Evolutionary conservation across 2,329 filamentous ascomycete genomes (phyloP).

Genomic region (Lasiodiplodia hormozganensis): DNA sequence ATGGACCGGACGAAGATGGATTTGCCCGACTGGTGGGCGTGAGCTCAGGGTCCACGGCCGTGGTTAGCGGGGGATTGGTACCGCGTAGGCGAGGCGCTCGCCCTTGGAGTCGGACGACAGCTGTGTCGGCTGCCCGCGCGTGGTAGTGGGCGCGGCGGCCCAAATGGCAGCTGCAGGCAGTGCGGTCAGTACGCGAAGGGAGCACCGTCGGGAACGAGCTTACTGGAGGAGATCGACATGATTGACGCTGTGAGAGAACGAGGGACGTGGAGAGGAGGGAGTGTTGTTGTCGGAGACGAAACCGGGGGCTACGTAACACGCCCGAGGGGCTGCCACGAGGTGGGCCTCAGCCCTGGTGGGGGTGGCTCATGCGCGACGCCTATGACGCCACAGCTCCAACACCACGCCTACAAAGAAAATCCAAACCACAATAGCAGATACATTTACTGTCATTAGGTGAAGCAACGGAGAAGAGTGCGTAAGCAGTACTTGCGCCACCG

Average conservation of each 20-base stretch:
- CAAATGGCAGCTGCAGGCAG: slow-evolving; percentile 70
- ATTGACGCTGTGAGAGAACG: neutral
- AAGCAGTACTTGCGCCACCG: too few species aligned
- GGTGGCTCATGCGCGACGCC: neutral
- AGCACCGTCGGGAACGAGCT: neutral
- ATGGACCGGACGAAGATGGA: slow-evolving; percentile 96
- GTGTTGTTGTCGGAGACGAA: slow-evolving; percentile 11
- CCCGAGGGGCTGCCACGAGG: slow-evolving; percentile 16
- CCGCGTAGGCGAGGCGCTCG: slow-evolving; percentile 90
- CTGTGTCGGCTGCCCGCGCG: slow-evolving; percentile 85
- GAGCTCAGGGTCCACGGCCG: neutral
- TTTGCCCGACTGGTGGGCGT: slow-evolving; percentile 77
- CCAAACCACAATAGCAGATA: neutral
- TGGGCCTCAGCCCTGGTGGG: slow-evolving; percentile 16
- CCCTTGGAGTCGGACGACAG: slow-evolving; percentile 89
- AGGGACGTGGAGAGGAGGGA: neutral
- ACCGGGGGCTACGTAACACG: slow-evolving; percentile 13
- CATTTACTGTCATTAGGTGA: too few species aligned
- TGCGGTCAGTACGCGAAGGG: neutral
- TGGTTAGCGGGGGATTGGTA: slow-evolving; percentile 54
- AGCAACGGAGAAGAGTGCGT: too few species aligned
- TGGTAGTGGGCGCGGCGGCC: slow-evolving; percentile 83
- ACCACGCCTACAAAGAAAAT: neutral
- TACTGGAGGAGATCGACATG: slow-evolving; percentile 29
- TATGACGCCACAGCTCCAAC: neutral